These are phyloP conservation scores for Epichloe sp. DNA, from an alignment of 2,329 filamentous ascomycete genomes.

Conservation along the genomic window DNA sequence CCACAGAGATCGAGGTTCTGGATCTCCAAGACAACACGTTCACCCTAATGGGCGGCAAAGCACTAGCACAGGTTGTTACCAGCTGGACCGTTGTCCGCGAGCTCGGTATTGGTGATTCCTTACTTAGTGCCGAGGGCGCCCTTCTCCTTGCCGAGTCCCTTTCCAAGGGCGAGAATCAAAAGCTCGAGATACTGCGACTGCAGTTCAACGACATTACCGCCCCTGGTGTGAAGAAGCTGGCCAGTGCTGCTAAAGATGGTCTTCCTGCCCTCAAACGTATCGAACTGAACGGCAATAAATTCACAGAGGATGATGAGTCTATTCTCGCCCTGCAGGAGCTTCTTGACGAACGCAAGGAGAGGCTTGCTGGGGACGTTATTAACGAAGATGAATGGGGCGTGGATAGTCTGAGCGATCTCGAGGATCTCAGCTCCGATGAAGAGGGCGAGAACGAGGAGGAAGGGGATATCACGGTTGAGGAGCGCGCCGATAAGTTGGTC, in stretches of 20 bases:
- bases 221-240: conserved; percentile 58
- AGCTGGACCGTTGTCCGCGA: conserved; percentile 68
- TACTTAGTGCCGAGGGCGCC: conserved; percentile 67
- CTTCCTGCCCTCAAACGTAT: conserved; percentile 72
- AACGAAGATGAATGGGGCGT: conserved; percentile 75
- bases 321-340: conserved; percentile 56
- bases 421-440: conserved; percentile 59
- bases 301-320: conserved; percentile 68
- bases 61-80: conserved; percentile 60
- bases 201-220: conserved; percentile 92
- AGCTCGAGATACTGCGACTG: conserved; percentile 68
- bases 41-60: conserved; percentile 64
- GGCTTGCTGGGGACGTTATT: conserved; percentile 49
- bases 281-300: conserved; percentile 94
- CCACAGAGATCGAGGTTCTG: conserved; percentile 56
- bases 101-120: conserved; percentile 78
- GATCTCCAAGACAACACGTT: conserved; percentile 98
- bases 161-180: conserved; percentile 59
- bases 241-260: conserved; percentile 50
- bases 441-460: conserved; percentile 57
- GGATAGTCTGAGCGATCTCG: conserved; percentile 76
- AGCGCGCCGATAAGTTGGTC: conserved; percentile 54
- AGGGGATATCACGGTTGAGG: conserved; percentile 46
- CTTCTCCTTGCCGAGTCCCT: conserved; percentile 62
- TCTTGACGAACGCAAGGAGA: conserved; percentile 66